Conservation (phyloP, 2,329 filamentous ascomycete species). For the Fusarium duplospermum region DNA sequence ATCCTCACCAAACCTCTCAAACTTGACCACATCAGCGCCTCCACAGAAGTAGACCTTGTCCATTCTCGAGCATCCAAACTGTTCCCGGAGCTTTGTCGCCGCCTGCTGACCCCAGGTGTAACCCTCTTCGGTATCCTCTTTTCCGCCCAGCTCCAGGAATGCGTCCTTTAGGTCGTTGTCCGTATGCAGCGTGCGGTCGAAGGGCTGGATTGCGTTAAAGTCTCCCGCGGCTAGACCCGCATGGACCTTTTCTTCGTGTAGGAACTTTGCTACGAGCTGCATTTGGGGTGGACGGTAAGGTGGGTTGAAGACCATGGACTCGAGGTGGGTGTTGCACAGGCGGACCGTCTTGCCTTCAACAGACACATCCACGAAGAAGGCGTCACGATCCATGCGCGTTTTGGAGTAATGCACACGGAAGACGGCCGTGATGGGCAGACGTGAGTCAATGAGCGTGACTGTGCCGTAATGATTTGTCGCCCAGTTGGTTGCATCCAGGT, state of each 20-base stretch:
- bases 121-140: slow-evolving; percentile 62
- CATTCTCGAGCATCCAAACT: slow-evolving; percentile 64
- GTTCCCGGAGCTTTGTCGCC: slow-evolving; percentile 51
- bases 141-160: slow-evolving; percentile 62
- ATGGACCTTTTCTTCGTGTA: slow-evolving; percentile 52
- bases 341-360: slow-evolving; percentile 50
- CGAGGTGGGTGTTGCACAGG: slow-evolving; percentile 68
- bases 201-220: slow-evolving; percentile 68
- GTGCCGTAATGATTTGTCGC: slow-evolving; percentile 62
- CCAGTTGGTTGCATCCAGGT: slow-evolving; percentile 58
- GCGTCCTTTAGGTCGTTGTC: slow-evolving; percentile 64
- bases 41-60: slow-evolving; percentile 64
- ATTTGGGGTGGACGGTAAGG: slow-evolving; percentile 63
- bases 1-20: slow-evolving; percentile 61
- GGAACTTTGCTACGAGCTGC: slow-evolving; percentile 54
- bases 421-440: slow-evolving; percentile 55
- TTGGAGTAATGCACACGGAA: slow-evolving; percentile 64
- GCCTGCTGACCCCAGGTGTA: slow-evolving; percentile 71
- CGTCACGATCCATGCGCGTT: slow-evolving; percentile 64
- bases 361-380: slow-evolving; percentile 63
- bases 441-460: slow-evolving; percentile 61
- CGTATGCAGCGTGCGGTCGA: slow-evolving; percentile 60
- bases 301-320: slow-evolving; percentile 61
- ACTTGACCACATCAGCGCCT: slow-evolving; percentile 31
- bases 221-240: slow-evolving; percentile 64